Base-by-base conservation (phyloP, 805 yeast genomes). In the Phaffomyces thermotolerans region DNA sequence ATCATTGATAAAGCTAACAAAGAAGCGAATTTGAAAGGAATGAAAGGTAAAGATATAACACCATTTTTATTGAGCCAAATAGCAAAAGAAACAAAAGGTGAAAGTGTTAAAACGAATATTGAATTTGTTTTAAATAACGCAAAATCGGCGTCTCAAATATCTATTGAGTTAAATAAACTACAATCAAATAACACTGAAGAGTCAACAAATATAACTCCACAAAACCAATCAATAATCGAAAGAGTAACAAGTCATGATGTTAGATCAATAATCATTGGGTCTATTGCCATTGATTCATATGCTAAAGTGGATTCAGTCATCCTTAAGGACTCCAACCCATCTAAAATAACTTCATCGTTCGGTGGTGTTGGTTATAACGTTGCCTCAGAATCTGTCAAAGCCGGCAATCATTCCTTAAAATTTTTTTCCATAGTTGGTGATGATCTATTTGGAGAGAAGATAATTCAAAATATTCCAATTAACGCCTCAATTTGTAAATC, bases 321-420 rank as follows among this genome's bases (percentile, higher is more conserved):
- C 6, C 53, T 72, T 52, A 62, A 65, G 12, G 91, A 91, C 46
- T 87, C 95, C 3, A 84, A 84, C 50, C 93, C 93, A 0, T 89
- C 93, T 0, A 57, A 53, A 0, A 70, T 76, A 6, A 53, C 61
- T 1, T 70, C 79, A 3, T 68, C 82, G 0, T 58, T 86, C 8
- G 96, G 96, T 1, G 96, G 96, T 1, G 95, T 88, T 2, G 96
- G 88, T 0, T 80, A 75, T 58, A 88, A 89, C 53, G 79, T 88
- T 14, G 79, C 86, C 0, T 54, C 75, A n/a, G 91, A 93, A 0
- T 68, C 83, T 4, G 54, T 62, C 17, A 73, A 68, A 46, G 49
- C 53, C 4, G 63, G 56, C 25, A 57, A 48, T 40, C 52, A 50
- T 3, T 53, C 57, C 0, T 51, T 66, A 1, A 64, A 73, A 20